Evolutionary conservation across 2,329 filamentous ascomycete species (phyloP), one percentile per base, ranked within the genome.

Genomic region (Colletotrichum tofieldiae): DNA sequence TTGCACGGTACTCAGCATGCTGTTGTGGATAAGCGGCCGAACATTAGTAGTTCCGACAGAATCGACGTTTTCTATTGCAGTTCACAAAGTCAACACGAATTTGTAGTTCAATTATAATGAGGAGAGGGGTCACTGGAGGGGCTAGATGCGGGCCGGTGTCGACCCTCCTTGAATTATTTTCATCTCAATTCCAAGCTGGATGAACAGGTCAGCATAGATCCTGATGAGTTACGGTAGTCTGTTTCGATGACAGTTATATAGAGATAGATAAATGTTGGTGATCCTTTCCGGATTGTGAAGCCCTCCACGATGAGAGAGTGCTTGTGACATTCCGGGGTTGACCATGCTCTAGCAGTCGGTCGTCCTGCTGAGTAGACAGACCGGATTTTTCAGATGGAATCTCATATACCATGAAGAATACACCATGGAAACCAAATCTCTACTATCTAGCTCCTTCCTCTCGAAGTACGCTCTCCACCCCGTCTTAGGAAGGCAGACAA

Each of bases 251-350:
- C 6, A 4, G 5, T 9, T 6, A 1, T 8, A 18, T 18, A 2
- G 2, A 41, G 18, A 1, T 26, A 9, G 1, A 2, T 26, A 20
- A 4, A 2, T 9, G 23, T 4, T 26, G 3, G 5, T 26, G 1
- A 18, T 16, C 2, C 12, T 8, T 26, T 26, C 6, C 3, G 18
- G n/a, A 9, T 16, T 3, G 3, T 20, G 23, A 49, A n/a, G 43
- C 12, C 14, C 2, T 39, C 51, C 20, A 3, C 8, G 4, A 58
- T 18, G 12, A 8, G 12, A 8, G 23, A 41, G 35, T n/a, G 2
- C 7, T 41, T 0, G 2, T 23, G n/a, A 20, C 37, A 26, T 18
- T 26, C 12, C 1, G 7, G 23, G 7, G 35, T n/a, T 26, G 37
- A 7, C 12, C 35, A 18, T 41, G 35, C n/a, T 2, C n/a, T 37